A percentile compares a stretch with the other conserved stretches of the same genome.
Conservation (phyloP, 2,329 filamentous ascomycete species). For the Hypoxylon sp. region DNA sequence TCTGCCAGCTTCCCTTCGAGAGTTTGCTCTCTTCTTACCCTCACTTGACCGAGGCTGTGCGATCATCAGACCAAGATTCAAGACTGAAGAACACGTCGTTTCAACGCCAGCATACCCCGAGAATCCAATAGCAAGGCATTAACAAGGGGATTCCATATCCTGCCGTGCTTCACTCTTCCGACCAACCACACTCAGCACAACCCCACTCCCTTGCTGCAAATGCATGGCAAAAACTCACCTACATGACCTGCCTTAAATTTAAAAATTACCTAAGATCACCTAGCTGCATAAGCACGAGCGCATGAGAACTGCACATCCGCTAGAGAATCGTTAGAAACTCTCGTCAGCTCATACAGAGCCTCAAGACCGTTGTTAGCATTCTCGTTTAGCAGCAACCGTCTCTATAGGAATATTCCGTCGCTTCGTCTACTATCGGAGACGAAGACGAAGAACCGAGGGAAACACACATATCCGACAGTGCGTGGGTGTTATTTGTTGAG, state of each 20-base stretch:
- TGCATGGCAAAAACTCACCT: slow-evolving; percentile 34
- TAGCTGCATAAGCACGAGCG: slow-evolving; percentile 25
- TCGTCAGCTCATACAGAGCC: slow-evolving; percentile 27
- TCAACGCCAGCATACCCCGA: slow-evolving; percentile 9
- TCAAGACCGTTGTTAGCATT: slow-evolving; percentile 11
- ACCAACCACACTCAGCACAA: slow-evolving; percentile 17
- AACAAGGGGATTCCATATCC: slow-evolving; percentile 18
- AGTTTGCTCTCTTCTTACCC: too few relatives aligned
- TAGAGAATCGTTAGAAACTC: slow-evolving; percentile 20
- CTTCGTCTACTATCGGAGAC: slow-evolving; percentile 16
- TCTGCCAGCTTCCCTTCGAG: too few relatives aligned
- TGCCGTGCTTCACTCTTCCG: slow-evolving; percentile 10
- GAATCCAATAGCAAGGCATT: slow-evolving; percentile 18
- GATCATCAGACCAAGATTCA: slow-evolving; percentile 21
- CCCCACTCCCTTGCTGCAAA: slow-evolving; percentile 28
- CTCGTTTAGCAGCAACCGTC: slow-evolving; percentile 4
- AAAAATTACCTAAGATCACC: slow-evolving; percentile 30
- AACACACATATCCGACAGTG: slow-evolving; percentile 22
- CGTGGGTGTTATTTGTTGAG: too few relatives aligned
- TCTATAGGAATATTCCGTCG: slow-evolving; percentile 21
- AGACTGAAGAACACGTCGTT: slow-evolving; percentile 13
- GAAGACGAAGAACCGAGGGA: slow-evolving; percentile 13
- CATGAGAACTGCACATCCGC: slow-evolving; percentile 18
- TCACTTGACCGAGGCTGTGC: slow-evolving; percentile 13
- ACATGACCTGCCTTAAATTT: slow-evolving; percentile 27